A percentile compares a stretch with the other conserved stretches of the same genome.
These are phyloP conservation scores for Penicillium sp. DNA, from an alignment of 2,329 filamentous ascomycete species.

Conservation along the genomic window DNA sequence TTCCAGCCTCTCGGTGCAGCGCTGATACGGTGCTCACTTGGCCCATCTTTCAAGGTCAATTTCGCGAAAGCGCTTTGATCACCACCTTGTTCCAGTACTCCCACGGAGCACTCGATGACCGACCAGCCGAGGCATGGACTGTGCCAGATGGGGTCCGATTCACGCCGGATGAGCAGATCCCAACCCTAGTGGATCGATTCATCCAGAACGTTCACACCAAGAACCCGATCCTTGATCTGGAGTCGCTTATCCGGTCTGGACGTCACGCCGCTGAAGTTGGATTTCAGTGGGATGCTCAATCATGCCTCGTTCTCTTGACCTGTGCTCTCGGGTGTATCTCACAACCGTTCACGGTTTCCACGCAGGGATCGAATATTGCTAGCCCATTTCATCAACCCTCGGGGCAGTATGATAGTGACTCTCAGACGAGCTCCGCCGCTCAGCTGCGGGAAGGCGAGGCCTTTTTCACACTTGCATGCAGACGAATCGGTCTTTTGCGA, in stretches of 20 bases:
- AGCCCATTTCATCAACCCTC: background rate
- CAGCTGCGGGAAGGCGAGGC: constrained; percentile 27
- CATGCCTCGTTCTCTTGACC: constrained; percentile 36
- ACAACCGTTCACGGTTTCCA: constrained; percentile 22
- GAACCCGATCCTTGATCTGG: constrained; percentile 39
- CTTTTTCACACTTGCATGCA: constrained; percentile 34
- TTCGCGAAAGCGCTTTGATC: constrained; percentile 20
- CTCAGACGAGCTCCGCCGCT: background rate
- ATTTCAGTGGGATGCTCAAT: constrained; percentile 33
- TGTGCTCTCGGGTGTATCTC: constrained; percentile 34
- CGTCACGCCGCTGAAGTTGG: constrained; percentile 28
- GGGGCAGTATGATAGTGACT: background rate
- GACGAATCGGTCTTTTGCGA: constrained; percentile 30
- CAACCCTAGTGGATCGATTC: constrained; percentile 32
- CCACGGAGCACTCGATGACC: constrained; percentile 7
- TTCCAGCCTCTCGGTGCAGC: constrained; percentile 27
- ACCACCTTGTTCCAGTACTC: constrained; percentile 17
- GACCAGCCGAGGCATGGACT: constrained; percentile 1
- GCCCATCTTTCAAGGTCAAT: constrained; percentile 27
- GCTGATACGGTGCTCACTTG: constrained; percentile 31
- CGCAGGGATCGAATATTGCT: background rate
- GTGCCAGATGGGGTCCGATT: constrained; percentile 12
- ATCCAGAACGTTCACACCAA: constrained; percentile 39
- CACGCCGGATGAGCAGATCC: constrained; percentile 30
- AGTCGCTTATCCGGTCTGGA: constrained; percentile 25